These are phyloP conservation scores for Coprinopsis cinerea DNA, from an alignment of 768 basidiomycete species.

Conservation along the genomic window DNA sequence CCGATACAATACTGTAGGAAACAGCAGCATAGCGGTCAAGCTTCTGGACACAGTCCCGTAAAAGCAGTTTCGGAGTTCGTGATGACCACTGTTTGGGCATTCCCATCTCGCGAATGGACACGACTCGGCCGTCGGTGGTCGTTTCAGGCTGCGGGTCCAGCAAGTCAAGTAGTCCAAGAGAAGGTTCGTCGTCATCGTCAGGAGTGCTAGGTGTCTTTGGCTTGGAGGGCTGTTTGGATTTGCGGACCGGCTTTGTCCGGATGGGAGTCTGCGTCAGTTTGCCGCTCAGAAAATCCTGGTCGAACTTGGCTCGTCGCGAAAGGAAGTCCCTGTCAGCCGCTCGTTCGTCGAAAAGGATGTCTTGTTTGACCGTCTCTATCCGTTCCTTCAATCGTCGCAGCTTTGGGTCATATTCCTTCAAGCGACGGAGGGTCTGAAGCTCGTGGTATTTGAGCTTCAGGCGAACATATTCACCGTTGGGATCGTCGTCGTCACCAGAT, in stretches of 20 bases:
- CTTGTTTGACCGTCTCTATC: conserved; percentile 29
- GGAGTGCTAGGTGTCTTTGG: not conserved
- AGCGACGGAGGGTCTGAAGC: conserved; percentile 28
- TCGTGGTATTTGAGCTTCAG: conserved; percentile 53
- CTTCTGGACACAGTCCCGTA: conserved; percentile 64
- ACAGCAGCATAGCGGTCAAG: conserved; percentile 71
- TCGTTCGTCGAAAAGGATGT: conserved; percentile 67
- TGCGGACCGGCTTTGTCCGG: not conserved
- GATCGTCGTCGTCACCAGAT: conserved; percentile 42
- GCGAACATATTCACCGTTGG: conserved; percentile 55
- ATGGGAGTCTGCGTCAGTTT: not conserved
- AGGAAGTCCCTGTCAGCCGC: conserved; percentile 59
- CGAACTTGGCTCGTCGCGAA: conserved; percentile 45
- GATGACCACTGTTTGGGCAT: conserved; percentile 83
- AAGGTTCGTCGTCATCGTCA: conserved; percentile 43
- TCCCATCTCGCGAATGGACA: conserved; percentile 63
- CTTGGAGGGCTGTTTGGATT: not conserved
- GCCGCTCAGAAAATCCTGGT: conserved; percentile 35
- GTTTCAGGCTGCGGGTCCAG: conserved; percentile 62
- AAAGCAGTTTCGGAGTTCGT: conserved; percentile 68
- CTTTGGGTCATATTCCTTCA: not conserved
- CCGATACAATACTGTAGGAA: conserved; percentile 60
- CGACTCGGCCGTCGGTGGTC: conserved; percentile 47
- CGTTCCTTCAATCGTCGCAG: conserved; percentile 4
- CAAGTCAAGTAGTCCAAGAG: conserved; percentile 58